Conservation (phyloP, 116 monocot species). For the Papilionanthe hybrid region DNA sequence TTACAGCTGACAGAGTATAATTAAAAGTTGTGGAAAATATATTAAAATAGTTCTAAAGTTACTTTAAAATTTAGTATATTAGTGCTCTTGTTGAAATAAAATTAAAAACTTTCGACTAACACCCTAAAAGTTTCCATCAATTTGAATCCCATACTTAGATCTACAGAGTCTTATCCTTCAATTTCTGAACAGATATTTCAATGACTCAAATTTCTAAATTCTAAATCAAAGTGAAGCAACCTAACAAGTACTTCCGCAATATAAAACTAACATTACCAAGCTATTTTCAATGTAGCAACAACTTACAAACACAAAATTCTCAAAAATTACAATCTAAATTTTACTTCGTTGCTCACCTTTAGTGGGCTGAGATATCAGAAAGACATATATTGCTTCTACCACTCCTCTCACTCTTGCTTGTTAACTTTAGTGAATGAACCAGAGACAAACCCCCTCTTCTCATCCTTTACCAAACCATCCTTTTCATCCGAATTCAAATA, state of each 20-base stretch:
- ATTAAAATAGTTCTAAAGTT: too few species aligned
- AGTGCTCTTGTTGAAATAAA: too few species aligned
- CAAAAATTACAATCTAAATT: background rate
- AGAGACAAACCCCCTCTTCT: constrained; percentile 10
- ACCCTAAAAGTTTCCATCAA: too few species aligned
- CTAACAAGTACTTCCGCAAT: background rate
- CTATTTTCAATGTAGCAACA: background rate
- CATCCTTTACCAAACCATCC: background rate
- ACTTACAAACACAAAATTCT: background rate
- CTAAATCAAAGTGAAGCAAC: background rate
- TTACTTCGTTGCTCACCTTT: constrained; percentile 11
- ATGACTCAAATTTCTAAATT: background rate
- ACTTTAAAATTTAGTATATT: too few species aligned
- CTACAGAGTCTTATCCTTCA: too few species aligned
- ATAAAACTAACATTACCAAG: background rate
- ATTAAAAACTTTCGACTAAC: too few species aligned
- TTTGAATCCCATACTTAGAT: too few species aligned
- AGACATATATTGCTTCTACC: constrained; percentile 1
- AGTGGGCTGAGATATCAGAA: constrained; percentile 4
- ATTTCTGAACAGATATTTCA: too few species aligned
- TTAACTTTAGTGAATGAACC: background rate
- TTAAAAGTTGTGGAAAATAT: too few species aligned
- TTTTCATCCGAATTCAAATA: background rate
- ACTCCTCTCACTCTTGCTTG: constrained; percentile 9
- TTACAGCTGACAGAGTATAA: too few species aligned